These are phyloP conservation scores for Agarophyton chilense DNA, from an alignment of 23 red algal genomes.

Conservation along the genomic window DNA sequence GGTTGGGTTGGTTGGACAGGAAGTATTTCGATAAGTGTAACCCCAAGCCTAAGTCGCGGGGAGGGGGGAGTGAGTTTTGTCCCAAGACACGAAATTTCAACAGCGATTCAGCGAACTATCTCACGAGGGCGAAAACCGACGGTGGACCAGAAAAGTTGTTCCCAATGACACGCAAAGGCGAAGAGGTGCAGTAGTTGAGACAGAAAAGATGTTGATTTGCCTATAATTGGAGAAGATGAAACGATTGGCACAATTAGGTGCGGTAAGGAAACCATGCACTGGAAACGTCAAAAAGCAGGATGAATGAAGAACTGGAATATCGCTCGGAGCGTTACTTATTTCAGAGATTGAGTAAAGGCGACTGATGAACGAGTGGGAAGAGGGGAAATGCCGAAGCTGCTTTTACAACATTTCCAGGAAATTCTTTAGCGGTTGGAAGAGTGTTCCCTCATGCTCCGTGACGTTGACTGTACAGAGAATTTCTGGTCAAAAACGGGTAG, in stretches of 20 bases:
- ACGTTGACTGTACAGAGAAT: background rate
- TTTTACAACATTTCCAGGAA: constrained; percentile 5
- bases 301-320: background rate
- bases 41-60: too few species aligned
- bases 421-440: constrained; percentile 21
- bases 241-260: background rate
- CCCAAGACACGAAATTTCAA: too few species aligned
- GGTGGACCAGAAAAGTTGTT: background rate
- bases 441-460: constrained; percentile 2
- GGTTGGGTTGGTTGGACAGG: too few species aligned
- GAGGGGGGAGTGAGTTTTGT: too few species aligned
- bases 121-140: too few species aligned
- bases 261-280: background rate
- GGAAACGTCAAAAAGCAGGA: background rate
- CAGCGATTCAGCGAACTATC: too few species aligned
- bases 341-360: background rate
- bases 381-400: background rate
- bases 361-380: background rate
- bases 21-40: too few species aligned
- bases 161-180: background rate
- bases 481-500: background rate
- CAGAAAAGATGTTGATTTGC: background rate
- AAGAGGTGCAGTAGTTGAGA: background rate
- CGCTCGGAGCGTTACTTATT: background rate
- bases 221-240: too few species aligned